Evolutionary conservation across 2,329 filamentous ascomycete species (phyloP).

Genomic region (Sporothrix luriei): DNA sequence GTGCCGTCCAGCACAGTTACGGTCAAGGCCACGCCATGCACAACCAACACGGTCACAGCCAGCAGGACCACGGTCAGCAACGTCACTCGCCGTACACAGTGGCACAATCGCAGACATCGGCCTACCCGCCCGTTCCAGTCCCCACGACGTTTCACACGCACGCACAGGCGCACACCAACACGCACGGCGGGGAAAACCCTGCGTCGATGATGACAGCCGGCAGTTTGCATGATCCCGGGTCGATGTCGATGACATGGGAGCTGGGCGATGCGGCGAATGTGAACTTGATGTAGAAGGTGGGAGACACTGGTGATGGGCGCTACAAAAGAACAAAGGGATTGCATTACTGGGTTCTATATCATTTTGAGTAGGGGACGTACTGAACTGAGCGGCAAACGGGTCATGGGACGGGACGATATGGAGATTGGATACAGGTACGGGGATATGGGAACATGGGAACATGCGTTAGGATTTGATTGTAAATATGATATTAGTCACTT

Average conservation of each 20-base stretch:
- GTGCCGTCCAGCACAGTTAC: too few species aligned
- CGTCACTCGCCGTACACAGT: neutral
- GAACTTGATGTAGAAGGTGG: slow-evolving; percentile 11
- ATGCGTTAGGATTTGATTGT: neutral
- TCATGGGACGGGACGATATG: too few species aligned
- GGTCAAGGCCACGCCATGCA: too few species aligned
- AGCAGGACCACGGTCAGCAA: neutral
- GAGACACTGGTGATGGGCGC: too few species aligned
- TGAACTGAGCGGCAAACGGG: too few species aligned
- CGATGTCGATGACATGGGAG: slow-evolving; percentile 25
- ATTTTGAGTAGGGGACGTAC: too few species aligned
- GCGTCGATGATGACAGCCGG: too few species aligned
- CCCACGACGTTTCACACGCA: too few species aligned
- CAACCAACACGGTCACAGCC: neutral
- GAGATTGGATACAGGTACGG: neutral
- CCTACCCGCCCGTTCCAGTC: slow-evolving; percentile 18
- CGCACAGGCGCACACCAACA: too few species aligned
- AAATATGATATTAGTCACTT: neutral
- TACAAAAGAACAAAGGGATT: too few species aligned
- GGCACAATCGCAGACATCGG: neutral
- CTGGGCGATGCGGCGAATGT: slow-evolving; percentile 14
- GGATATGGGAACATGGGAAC: neutral
- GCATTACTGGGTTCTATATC: too few species aligned
- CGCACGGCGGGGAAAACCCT: too few species aligned
- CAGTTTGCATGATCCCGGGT: neutral